Evolutionary conservation across 257 asterid species (phyloP), one percentile per base, ranked within the genome.

Genomic region (Solanum commersonii): DNA sequence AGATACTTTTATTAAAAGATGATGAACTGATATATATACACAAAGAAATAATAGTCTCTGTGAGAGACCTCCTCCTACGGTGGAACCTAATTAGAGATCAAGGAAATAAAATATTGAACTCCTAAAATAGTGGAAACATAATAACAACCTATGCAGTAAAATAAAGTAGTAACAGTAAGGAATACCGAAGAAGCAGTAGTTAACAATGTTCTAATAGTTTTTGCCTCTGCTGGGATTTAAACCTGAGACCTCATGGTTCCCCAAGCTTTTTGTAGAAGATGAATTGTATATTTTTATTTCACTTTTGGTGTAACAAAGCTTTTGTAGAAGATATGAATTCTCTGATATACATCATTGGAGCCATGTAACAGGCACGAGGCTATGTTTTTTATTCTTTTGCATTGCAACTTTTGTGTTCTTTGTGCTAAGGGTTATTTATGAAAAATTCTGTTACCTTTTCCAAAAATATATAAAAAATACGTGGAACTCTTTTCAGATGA

Each of bases 401-500:
- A 72, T 74, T 74, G 83, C 25, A 35, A 74, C 83, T 74, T 74
- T 20, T 74, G 52, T 74, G 42, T 74, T 37, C 83, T 74, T 74
- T 37, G 29, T 22, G 31, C 33, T 22, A 74, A 74, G 52, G 10
- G 52, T 37, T 74, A 73, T 74, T 74, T 37, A 74, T 22, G 49
- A 22, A 5, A 73, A 73, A 10, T 74, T 74, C 52, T 74, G 20
- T 74, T 74, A 74, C 20, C 52, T 74, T 74, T 23, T 74, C 83
- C 83, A 74, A 74, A 35, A 37, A 10, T 22, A 34, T 34, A 35
- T 10, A 74, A 35, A 34, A 74, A 22, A 20, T 67, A 37, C 37
- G 18, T 89, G 37, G 73, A 87, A 49, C 12, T 89, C 38, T 88
- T 65, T n/a, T 88, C 79, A 93, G 98, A 91, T 87, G 87, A 85